Conservation (phyloP, 2,329 filamentous ascomycete genomes). For the Penicillium verrucosum region DNA sequence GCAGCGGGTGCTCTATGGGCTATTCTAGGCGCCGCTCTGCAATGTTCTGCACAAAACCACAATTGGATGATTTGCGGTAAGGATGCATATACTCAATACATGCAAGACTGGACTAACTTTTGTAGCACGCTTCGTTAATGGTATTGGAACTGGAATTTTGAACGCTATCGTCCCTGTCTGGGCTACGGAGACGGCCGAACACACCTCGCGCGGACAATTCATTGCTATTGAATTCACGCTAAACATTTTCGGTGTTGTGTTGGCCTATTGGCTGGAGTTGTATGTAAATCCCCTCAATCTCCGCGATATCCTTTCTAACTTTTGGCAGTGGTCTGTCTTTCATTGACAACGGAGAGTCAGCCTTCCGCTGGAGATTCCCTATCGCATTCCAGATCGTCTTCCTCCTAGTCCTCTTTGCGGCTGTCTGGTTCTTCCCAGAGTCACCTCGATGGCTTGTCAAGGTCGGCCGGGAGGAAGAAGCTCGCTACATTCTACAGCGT, state of each 20-base stretch:
- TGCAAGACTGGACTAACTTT: background rate
- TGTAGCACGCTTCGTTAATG: slow-evolving; percentile 57
- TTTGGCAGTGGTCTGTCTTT: slow-evolving; percentile 55
- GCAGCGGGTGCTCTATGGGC: slow-evolving; percentile 58
- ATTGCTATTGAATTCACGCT: slow-evolving; percentile 70
- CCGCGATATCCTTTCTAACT: background rate
- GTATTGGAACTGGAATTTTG: slow-evolving; percentile 66
- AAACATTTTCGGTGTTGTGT: slow-evolving; percentile 68
- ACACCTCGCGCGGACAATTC: slow-evolving; percentile 65
- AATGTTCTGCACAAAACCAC: slow-evolving; percentile 63
- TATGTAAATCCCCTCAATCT: slow-evolving; percentile 18
- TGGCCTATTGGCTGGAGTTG: slow-evolving; percentile 61
- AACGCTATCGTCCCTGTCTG: slow-evolving; percentile 70
- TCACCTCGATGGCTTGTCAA: slow-evolving; percentile 60
- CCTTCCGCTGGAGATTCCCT: slow-evolving; percentile 65
- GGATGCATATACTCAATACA: slow-evolving; percentile 16
- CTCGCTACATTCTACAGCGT: slow-evolving; percentile 61
- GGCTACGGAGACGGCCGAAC: slow-evolving; percentile 67
- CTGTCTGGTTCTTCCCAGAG: slow-evolving; percentile 67
- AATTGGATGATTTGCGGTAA: slow-evolving; percentile 67
- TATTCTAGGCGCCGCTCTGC: slow-evolving; percentile 60
- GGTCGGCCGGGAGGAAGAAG: slow-evolving; percentile 64
- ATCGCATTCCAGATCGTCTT: slow-evolving; percentile 68
- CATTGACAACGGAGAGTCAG: slow-evolving; percentile 55
- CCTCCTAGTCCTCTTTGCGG: slow-evolving; percentile 54